These are phyloP conservation scores for Rhodamnia argentea DNA, from an alignment of 345 rosid genomes.

Conservation along the genomic window DNA sequence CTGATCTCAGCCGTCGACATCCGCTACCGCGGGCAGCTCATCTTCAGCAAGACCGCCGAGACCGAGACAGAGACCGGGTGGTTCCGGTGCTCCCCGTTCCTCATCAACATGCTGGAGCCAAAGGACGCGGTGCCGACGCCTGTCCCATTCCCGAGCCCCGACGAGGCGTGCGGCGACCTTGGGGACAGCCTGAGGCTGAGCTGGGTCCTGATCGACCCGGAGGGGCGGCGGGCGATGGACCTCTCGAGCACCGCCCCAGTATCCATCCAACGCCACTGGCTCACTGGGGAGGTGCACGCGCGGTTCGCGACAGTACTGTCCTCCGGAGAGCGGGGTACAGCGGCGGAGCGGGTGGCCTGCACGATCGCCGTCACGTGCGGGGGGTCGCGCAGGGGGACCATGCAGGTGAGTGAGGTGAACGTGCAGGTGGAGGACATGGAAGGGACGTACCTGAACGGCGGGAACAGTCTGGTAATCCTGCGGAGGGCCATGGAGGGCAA, in stretches of 20 bases:
- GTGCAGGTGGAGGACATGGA: conserved; percentile 52
- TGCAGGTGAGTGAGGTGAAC: conserved; percentile 69
- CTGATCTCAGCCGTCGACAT: conserved; percentile 70
- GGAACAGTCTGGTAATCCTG: conserved; percentile 50
- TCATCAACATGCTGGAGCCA: conserved; percentile 53
- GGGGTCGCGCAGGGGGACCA: conserved; percentile 24
- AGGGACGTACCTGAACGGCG: conserved; percentile 52
- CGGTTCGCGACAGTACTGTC: conserved; percentile 25
- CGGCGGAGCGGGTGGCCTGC: conserved; percentile 31
- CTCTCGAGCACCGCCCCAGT: conserved; percentile 62
- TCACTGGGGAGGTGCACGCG: conserved; percentile 59
- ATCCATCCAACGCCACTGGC: conserved; percentile 59
- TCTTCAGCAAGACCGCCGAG: conserved; percentile 42
- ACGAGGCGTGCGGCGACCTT: conserved; percentile 25
- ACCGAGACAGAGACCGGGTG: conserved; percentile 52
- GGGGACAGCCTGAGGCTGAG: conserved; percentile 37
- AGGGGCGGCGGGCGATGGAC: conserved; percentile 42
- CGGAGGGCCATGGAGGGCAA: conserved; percentile 34
- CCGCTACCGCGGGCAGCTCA: conserved; percentile 21
- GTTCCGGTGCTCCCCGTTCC: conserved; percentile 66
- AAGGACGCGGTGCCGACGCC: conserved; percentile 50
- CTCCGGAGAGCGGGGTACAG: conserved; percentile 12
- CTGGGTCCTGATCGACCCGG: conserved; percentile 66
- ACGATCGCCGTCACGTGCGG: conserved; percentile 54
- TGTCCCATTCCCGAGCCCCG: conserved; percentile 22